Percentiles rank a stretch among this genome's conserved stretches.
phyloP scores from a whole-genome alignment of 2,329 filamentous ascomycete genomes.

The Cordyceps fumosorosea region DNA sequence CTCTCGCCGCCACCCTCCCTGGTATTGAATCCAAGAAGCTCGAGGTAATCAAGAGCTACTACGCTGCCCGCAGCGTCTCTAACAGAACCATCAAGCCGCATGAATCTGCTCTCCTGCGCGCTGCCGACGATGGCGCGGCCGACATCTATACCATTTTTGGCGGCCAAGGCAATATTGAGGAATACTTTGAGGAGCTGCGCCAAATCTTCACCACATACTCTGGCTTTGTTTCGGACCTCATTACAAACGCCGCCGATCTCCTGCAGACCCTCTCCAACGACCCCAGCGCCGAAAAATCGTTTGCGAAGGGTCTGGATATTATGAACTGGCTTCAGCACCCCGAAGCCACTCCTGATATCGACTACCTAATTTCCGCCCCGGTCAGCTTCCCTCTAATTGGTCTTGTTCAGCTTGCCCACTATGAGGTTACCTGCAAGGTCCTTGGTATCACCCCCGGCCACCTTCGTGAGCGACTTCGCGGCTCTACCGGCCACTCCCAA shows the following conservation, averaged over 20 bases:
- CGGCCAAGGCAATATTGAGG: slow-evolving; percentile 97
- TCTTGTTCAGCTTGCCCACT: slow-evolving; percentile 91
- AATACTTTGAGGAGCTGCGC: slow-evolving; percentile 96
- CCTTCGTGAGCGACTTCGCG: slow-evolving; percentile 74
- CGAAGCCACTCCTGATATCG: slow-evolving; percentile 84
- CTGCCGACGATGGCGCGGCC: slow-evolving; percentile 75
- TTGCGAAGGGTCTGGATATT: slow-evolving; percentile 92
- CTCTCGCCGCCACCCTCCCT: slow-evolving; percentile 74
- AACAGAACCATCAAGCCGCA: slow-evolving; percentile 86
- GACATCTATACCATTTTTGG: slow-evolving; percentile 92
- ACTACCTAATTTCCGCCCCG: slow-evolving; percentile 90
- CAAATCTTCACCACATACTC: slow-evolving; percentile 88
- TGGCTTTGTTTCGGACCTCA: slow-evolving; percentile 80
- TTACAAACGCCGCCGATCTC: slow-evolving; percentile 74
- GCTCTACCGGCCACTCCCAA: slow-evolving; percentile 93
- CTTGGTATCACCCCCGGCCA: slow-evolving; percentile 85
- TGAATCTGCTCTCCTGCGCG: slow-evolving; percentile 86
- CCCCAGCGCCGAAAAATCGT: slow-evolving; percentile 86
- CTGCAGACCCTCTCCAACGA: slow-evolving; percentile 81
- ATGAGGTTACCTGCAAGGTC: slow-evolving; percentile 87
- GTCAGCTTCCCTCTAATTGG: slow-evolving; percentile 96
- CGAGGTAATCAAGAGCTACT: slow-evolving; percentile 84
- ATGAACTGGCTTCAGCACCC: slow-evolving; percentile 86
- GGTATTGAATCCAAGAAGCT: slow-evolving; percentile 93
- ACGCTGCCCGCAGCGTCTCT: slow-evolving; percentile 74